These are phyloP conservation scores for Oryza glumipatula DNA, from an alignment of 176 grass and related monocot genomes.

Conservation along the genomic window DNA sequence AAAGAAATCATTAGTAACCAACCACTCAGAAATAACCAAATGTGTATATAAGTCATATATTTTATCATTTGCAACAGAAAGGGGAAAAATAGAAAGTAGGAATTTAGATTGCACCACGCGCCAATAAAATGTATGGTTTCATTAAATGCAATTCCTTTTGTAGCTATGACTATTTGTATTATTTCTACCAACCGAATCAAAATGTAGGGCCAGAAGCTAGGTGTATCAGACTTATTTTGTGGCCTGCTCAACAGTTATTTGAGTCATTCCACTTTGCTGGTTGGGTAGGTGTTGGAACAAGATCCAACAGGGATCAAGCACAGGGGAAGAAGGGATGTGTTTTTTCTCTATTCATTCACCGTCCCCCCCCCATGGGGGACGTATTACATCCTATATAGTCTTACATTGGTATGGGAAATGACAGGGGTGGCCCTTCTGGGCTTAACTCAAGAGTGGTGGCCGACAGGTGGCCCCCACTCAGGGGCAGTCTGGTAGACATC, in stretches of 20 bases:
- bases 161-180: conserved; percentile 13
- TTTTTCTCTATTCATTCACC: too few species aligned
- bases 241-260: background rate
- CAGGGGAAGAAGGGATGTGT: too few species aligned
- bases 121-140: background rate
- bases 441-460: too few species aligned
- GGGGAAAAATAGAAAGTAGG: background rate
- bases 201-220: background rate
- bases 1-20: conserved; percentile 53
- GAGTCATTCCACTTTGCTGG: background rate
- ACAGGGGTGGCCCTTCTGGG: too few species aligned
- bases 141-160: background rate
- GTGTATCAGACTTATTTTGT: background rate
- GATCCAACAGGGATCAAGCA: too few species aligned
- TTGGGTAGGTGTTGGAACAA: background rate
- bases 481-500: too few species aligned
- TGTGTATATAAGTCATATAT: background rate
- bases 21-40: conserved; percentile 25
- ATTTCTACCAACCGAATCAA: conserved; percentile 7
- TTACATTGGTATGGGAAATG: too few species aligned
- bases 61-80: background rate
- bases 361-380: too few species aligned
- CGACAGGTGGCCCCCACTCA: too few species aligned
- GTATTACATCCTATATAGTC: too few species aligned
- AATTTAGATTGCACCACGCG: background rate